Evolutionary conservation across 345 rosid genomes (phyloP), one percentile per base, ranked within the genome.

Genomic region (Gossypium longicalyx): DNA sequence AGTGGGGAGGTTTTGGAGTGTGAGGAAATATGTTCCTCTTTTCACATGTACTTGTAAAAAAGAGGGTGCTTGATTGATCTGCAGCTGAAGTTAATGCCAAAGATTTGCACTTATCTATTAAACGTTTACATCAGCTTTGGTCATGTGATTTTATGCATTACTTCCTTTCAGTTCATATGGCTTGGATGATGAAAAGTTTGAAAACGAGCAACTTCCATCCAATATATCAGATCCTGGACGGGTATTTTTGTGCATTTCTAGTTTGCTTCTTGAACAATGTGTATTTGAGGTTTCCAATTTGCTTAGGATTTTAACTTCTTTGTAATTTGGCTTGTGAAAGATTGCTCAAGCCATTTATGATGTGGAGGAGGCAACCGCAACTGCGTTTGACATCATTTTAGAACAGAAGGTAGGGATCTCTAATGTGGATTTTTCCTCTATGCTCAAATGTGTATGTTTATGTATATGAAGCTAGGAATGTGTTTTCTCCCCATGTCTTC

Each of bases 361-460:
- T 80, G 83, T 96, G 57, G 98, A 96, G 87, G 99, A 96, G 77
- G 97, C 98, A 70, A 96, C 98, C 23, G 38, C 87, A 71, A 82
- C 81, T 77, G 92, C 93, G 72, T 89, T 96, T 79, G 98, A 89
- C 72, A 89, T 91, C 78, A 89, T 96, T 79, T 67, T 86, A 48
- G 71, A 80, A 70, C 93, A 85, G 82, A 96, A 91, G 98, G 98
- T 91, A 58, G 34, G 61, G 17, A 29, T 69, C 65, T 51, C 75
- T 12, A 29, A 22, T 73, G 44, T 77, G 72, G 9, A 27, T 53
- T 15, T 59, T 22, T 22, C 70, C 58, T 61, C 57, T 34, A 17
- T 74, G 2, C 19, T 47, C 61, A 12, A 2, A 9, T n/a, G 15
- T 7, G 3, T 60, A 20, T 57, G 38, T 59, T 12, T 64, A 16